These are phyloP conservation scores for Trypanosoma conorhini DNA, from an alignment of 208 protist species.

Conservation along the genomic window DNA sequence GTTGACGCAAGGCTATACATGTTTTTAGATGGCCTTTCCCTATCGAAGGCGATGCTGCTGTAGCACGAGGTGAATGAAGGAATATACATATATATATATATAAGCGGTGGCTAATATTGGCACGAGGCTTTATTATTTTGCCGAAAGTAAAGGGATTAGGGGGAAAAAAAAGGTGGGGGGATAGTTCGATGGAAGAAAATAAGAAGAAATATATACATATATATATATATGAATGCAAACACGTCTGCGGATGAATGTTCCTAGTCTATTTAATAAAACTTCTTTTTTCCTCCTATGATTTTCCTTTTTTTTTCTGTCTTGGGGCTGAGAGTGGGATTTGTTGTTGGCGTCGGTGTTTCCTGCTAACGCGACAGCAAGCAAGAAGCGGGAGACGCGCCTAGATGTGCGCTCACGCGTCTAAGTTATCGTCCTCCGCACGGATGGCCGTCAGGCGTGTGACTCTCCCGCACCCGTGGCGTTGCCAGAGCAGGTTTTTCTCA, in stretches of 20 bases:
- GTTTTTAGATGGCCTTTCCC: slow-evolving; percentile 40
- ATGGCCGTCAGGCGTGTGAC: not conserved
- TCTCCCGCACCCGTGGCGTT: not conserved
- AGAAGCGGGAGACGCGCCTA: not conserved
- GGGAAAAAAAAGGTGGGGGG: slow-evolving; percentile 7
- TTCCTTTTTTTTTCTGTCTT: no score
- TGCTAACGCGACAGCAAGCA: not conserved
- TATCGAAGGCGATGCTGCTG: not conserved
- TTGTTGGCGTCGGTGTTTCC: not conserved
- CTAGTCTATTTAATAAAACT: no score
- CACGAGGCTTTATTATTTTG: slow-evolving; percentile 24
- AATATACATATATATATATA: no score
- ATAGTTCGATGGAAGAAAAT: not conserved
- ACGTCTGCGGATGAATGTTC: not conserved
- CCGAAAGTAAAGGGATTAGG: slow-evolving; percentile 7
- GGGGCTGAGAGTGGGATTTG: not conserved
- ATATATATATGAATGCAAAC: not conserved
- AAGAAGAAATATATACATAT: not conserved
- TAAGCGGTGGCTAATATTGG: no score
- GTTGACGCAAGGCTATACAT: slow-evolving; percentile 76
- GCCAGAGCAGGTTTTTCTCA: slow-evolving; percentile 8
- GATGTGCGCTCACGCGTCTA: not conserved
- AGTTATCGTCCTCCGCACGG: not conserved
- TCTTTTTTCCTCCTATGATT: not conserved
- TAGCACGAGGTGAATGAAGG: not conserved